These are phyloP conservation scores for Talaromyces wortmannii DNA, from an alignment of 495 filamentous ascomycete species.

Conservation along the genomic window DNA sequence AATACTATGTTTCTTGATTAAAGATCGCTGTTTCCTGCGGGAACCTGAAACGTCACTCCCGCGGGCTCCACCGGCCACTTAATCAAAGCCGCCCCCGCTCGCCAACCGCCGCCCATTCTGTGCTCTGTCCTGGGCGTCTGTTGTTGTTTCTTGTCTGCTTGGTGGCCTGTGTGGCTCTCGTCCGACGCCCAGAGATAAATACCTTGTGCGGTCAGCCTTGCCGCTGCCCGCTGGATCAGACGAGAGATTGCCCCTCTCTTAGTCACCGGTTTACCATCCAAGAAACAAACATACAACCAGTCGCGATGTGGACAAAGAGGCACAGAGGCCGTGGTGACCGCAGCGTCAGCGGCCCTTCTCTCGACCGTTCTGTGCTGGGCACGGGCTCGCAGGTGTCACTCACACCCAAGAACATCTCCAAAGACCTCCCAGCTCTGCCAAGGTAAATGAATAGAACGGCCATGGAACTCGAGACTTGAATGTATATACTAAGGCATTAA, in stretches of 20 bases:
- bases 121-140: not conserved
- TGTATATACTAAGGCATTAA: not conserved
- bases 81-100: not conserved
- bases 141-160: not conserved
- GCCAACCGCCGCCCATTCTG: not conserved
- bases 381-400: not conserved
- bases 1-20: not conserved
- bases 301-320: conserved; percentile 39
- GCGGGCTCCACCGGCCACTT: not conserved
- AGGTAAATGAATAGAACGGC: conserved; percentile 21
- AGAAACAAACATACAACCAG: not conserved
- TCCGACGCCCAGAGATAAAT: not conserved
- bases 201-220: not conserved
- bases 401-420: conserved; percentile 9
- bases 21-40: not conserved
- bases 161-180: too few relatives aligned
- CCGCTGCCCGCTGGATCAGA: not conserved
- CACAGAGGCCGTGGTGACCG: not conserved
- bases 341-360: not conserved
- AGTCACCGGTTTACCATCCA: too few relatives aligned
- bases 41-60: not conserved
- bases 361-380: not conserved
- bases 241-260: too few relatives aligned
- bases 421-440: conserved; percentile 32
- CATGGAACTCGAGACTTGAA: not conserved